Base-by-base conservation (phyloP, 192 early-diverging fungal species). In the Martensiomyces pterosporus region DNA sequence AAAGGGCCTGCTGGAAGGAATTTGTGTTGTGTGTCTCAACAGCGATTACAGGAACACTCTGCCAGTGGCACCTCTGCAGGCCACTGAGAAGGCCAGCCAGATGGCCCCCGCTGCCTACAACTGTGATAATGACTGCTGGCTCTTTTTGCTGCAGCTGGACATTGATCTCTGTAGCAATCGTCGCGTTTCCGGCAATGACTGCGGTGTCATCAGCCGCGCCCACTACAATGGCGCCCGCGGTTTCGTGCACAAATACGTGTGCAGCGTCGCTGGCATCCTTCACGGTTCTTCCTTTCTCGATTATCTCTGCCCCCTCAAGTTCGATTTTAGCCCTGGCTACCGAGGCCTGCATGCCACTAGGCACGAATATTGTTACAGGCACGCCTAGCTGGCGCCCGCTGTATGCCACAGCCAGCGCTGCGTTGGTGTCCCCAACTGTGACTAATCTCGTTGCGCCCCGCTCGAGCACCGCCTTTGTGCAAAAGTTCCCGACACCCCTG, bases 21-120 rank as follows among this genome's bases (percentile, higher is more conserved):
- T 85, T 85, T 37, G 80, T 82, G 36, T 83, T 82, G 63, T 85
- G 80, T 1, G 86, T 88, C 51, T 88, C 86, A 6, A 83, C 82
- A 2, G 86, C 83, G 64, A 88, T 79, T 3, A 86, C 61, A 23
- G 86, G 86, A 0, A 88, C 86, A 18, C 80, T 66, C 33, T 74
- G 54, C 86, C 86, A 85, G 0, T 67, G 76, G 38, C 70, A 71
- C 38, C 59, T 67, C 33, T 81, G 77, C 9, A 82, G 56, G 0
- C 86, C 86, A 19, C 73, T 67, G 44, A 88, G 77, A 9, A 88
- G 43, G 9, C 86, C 86, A 16, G 82, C 81, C 24, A 88, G 59
- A 49, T 86, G 49, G 0, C 82, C 86, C 19, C 86, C 86, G 24
- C 86, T 85, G 4, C 86, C 86, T 4, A 88, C 84, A 2, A 78